A percentile compares a stretch with the other conserved stretches of the same genome.
Conservation (phyloP, 2,329 filamentous ascomycete genomes). For the Phaeosphaeriaceae sp. region DNA sequence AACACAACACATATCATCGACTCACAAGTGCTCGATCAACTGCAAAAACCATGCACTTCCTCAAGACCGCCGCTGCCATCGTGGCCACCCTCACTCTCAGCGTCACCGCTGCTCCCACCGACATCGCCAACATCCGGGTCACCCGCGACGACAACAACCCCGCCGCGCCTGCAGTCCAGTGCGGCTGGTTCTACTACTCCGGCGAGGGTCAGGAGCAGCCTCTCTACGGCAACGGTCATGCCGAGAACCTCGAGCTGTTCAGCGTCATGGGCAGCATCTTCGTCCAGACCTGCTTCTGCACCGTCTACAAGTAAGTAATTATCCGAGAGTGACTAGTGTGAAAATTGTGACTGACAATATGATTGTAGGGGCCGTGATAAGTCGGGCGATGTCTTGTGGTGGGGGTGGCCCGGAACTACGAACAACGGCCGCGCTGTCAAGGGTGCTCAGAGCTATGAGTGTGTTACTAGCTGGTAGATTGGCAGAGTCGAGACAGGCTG, state of each 20-base stretch:
- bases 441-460: slow-evolving; percentile 4
- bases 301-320: slow-evolving; percentile 3
- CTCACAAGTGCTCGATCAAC: neutral
- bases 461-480: neutral
- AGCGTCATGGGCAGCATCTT: neutral
- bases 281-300: slow-evolving; percentile 2
- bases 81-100: neutral
- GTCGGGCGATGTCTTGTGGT: slow-evolving; percentile 3
- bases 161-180: neutral
- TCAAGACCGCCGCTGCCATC: neutral
- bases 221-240: slow-evolving; percentile 3
- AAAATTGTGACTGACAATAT: neutral
- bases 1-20: too few relatives aligned
- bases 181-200: neutral
- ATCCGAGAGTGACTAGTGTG: neutral
- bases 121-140: neutral
- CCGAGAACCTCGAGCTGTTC: slow-evolving; percentile 4
- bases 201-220: neutral
- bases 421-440: neutral
- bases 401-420: neutral
- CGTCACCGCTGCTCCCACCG: slow-evolving; percentile 2
- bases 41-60: neutral
- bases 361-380: neutral
- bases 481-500: neutral
- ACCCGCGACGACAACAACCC: neutral